Conservation (phyloP, 441 rosid genomes). For the Jatropha podagrica region DNA sequence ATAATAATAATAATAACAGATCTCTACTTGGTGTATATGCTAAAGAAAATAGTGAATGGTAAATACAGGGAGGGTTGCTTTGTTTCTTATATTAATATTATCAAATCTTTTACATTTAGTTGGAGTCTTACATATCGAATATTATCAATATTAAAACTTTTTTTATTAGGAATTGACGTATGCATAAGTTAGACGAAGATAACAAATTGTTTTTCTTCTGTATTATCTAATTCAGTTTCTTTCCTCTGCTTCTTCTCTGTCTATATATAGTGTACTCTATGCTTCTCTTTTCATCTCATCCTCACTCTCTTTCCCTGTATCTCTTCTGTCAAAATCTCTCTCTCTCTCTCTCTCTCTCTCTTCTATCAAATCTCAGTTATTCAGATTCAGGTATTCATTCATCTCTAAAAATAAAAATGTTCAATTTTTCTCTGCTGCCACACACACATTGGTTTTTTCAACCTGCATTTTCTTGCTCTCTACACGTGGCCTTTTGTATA, state of each 20-base stretch:
- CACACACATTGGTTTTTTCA: neutral
- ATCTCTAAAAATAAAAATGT: neutral
- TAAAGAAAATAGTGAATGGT: too few species aligned
- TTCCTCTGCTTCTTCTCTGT: neutral
- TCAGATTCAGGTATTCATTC: slow-evolving; percentile 8
- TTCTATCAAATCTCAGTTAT: slow-evolving; percentile 9
- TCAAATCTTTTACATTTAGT: too few species aligned
- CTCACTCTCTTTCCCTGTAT: neutral
- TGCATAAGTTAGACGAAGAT: neutral
- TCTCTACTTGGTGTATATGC: too few species aligned
- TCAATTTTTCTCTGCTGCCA: neutral
- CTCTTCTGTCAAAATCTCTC: neutral
- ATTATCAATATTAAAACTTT: too few species aligned
- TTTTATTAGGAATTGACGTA: too few species aligned
- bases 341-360: neutral
- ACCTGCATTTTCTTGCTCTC: neutral
- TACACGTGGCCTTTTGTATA: neutral
- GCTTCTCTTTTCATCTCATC: neutral
- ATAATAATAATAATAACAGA: too few species aligned
- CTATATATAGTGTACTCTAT: neutral
- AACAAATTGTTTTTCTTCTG: neutral
- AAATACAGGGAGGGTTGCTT: neutral
- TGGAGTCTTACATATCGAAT: neutral
- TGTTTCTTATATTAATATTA: too few species aligned
- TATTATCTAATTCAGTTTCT: neutral